A percentile compares a stretch with the other conserved stretches of the same genome.
These are phyloP conservation scores for Ailanthus altissimus DNA, from an alignment of 345 rosid species.

Conservation along the genomic window DNA sequence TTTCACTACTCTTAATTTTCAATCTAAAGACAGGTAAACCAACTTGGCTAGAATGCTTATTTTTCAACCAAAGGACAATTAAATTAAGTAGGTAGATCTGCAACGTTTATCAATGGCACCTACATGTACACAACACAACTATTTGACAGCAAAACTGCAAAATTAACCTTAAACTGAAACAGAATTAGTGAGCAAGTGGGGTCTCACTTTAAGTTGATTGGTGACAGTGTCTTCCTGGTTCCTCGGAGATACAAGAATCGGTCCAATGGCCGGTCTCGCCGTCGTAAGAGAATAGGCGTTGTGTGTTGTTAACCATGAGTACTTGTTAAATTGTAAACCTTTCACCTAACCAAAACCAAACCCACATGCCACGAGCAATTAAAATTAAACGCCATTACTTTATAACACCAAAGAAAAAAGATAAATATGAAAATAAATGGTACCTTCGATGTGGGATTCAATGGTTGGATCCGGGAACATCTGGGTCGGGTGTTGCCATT, in stretches of 20 bases:
- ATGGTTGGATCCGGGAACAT: slow-evolving; percentile 69
- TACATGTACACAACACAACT: not conserved
- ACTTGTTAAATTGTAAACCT: slow-evolving; percentile 80
- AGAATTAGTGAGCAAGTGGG: not conserved
- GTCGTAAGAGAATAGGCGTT: slow-evolving; percentile 66
- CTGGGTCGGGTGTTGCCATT: slow-evolving; percentile 77
- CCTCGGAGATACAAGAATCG: slow-evolving; percentile 45
- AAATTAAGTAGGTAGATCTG: not conserved
- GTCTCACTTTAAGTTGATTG: slow-evolving; percentile 67
- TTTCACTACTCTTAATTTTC: slow-evolving; percentile 15
- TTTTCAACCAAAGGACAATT: slow-evolving; percentile 14
- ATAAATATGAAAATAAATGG: not conserved
- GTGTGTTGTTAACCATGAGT: slow-evolving; percentile 93
- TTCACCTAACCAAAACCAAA: slow-evolving; percentile 60
- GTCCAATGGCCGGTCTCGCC: slow-evolving; percentile 50
- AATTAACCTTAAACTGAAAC: not conserved
- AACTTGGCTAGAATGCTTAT: slow-evolving; percentile 15
- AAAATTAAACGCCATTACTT: not conserved
- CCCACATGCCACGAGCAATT: slow-evolving; percentile 23
- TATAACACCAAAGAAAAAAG: not conserved
- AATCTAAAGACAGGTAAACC: slow-evolving; percentile 7
- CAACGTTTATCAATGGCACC: not conserved
- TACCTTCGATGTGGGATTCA: slow-evolving; percentile 81
- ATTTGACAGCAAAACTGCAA: not conserved
- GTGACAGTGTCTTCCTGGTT: slow-evolving; percentile 91